Evolutionary conservation across 768 basidiomycete genomes (phyloP).

Genomic region (Boletus rex-veris): DNA sequence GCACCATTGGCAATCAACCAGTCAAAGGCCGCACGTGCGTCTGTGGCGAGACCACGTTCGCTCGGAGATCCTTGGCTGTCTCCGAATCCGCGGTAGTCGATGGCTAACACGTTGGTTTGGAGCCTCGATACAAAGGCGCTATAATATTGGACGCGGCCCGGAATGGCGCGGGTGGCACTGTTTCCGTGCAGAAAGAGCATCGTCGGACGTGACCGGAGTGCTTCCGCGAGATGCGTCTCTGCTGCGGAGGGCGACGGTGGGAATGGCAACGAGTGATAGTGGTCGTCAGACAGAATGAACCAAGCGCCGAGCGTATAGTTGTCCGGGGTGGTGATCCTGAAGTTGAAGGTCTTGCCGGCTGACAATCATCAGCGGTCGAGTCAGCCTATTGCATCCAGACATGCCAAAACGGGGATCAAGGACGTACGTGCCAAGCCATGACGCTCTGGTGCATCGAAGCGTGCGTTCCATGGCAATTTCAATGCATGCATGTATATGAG

Average conservation of each 20-base stretch:
- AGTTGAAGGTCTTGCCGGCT: constrained; percentile 78
- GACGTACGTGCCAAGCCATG: constrained; percentile 79
- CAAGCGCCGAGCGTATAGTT: constrained; percentile 81
- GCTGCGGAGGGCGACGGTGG: constrained; percentile 36
- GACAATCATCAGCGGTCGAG: background rate
- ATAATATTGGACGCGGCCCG: constrained; percentile 67
- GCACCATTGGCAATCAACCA: constrained; percentile 67
- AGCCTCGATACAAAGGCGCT: constrained; percentile 61
- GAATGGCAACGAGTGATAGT: constrained; percentile 50
- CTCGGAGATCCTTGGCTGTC: constrained; percentile 81
- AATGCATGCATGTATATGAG: constrained; percentile 65
- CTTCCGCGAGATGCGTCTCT: constrained; percentile 45
- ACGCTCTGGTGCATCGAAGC: constrained; percentile 66
- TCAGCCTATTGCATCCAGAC: no score
- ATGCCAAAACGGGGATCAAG: background rate
- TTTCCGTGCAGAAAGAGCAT: constrained; percentile 95
- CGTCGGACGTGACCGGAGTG: constrained; percentile 61
- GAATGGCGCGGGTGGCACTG: constrained; percentile 70
- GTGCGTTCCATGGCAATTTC: constrained; percentile 56
- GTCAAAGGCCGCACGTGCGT: constrained; percentile 78
- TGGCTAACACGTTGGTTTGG: constrained; percentile 71
- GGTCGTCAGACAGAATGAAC: constrained; percentile 70
- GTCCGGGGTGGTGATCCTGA: constrained; percentile 69
- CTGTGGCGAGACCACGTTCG: constrained; percentile 65
- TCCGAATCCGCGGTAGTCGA: constrained; percentile 91